These are phyloP conservation scores for Pseudogymnoascus sp. DNA, from an alignment of 2,329 filamentous ascomycete species.

Conservation along the genomic window DNA sequence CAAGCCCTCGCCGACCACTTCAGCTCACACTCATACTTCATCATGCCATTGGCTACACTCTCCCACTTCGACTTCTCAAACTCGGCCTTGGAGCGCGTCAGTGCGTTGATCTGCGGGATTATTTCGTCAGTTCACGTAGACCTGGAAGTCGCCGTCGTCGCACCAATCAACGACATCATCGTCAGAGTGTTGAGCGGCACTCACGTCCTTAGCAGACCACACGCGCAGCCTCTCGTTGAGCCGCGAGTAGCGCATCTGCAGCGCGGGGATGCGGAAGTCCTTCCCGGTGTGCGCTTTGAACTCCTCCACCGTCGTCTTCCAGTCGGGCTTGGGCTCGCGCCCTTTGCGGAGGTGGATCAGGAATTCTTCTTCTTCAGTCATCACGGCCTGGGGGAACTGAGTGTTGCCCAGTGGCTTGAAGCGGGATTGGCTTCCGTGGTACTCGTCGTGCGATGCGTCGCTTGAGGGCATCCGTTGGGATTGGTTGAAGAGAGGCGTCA, in stretches of 20 bases:
- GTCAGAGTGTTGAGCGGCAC: neutral
- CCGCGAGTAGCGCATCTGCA: neutral
- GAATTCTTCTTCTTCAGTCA: conserved; percentile 5
- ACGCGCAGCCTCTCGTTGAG: neutral
- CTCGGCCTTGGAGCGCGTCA: conserved; percentile 26
- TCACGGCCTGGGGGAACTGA: neutral
- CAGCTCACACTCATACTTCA: conserved; percentile 26
- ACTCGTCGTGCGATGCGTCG: neutral
- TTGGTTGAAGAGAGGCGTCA: neutral
- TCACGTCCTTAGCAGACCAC: neutral
- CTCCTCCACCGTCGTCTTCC: neutral
- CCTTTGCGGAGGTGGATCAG: neutral
- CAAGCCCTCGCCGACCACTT: conserved; percentile 28
- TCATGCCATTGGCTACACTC: conserved; percentile 26
- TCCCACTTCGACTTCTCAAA: conserved; percentile 27
- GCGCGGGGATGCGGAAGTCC: neutral
- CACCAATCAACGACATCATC: neutral
- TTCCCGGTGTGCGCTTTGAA: neutral
- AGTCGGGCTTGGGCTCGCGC: neutral
- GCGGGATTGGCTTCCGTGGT: neutral
- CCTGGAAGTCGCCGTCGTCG: neutral
- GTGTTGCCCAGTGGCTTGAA: neutral
- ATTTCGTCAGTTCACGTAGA: neutral
- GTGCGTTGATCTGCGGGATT: conserved; percentile 23
- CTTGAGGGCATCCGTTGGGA: neutral